Percentiles rank a stretch among this genome's conserved stretches.
phyloP scores from a whole-genome alignment of 306 rosid species.

The Arachis stenosperma region DNA sequence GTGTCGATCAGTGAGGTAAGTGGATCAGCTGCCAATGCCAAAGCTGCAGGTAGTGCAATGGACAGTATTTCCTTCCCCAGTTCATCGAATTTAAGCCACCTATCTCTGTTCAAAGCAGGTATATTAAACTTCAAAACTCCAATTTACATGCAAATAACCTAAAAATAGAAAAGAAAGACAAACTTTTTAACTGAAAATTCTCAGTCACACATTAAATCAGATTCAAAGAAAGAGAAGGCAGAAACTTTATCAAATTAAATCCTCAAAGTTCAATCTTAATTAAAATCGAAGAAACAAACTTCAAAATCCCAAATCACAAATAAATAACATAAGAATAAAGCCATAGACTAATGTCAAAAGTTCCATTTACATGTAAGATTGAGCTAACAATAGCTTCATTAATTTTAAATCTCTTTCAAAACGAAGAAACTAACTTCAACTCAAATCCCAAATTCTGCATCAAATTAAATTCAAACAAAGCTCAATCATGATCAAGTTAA shows the following conservation, averaged over 20 bases:
- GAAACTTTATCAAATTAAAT: conserved; percentile 36
- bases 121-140: conserved; percentile 24
- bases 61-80: conserved; percentile 74
- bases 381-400: background rate
- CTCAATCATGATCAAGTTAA: conserved; percentile 35
- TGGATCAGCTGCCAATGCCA: conserved; percentile 92
- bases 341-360: background rate
- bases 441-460: background rate
- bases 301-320: background rate
- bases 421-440: background rate
- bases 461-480: background rate
- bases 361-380: background rate
- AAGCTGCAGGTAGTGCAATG: conserved; percentile 92
- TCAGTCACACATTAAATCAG: conserved; percentile 7
- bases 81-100: conserved; percentile 56
- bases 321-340: background rate
- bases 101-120: conserved; percentile 38
- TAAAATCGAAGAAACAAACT: conserved; percentile 25
- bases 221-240: background rate
- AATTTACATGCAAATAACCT: background rate
- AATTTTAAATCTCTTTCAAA: background rate
- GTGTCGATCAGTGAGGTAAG: conserved; percentile 87
- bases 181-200: background rate
- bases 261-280: conserved; percentile 9
- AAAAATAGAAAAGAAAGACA: no score